Base-by-base conservation (phyloP, 768 basidiomycete species). In the Lenzites betulinus region DNA sequence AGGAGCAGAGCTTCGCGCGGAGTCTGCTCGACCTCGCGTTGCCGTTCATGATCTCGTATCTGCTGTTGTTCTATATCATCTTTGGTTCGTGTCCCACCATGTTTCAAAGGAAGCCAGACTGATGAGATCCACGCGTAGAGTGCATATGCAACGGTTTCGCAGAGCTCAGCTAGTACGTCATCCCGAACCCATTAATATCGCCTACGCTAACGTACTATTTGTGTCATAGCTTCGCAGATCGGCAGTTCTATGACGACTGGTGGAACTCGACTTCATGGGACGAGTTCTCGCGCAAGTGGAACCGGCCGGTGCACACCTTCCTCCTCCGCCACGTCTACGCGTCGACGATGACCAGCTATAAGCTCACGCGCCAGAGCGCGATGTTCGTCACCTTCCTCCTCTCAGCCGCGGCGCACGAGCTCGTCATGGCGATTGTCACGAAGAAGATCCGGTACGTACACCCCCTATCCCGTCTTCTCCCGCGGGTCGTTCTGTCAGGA, bases 241-340 rank as follows among this genome's bases (percentile, higher is more conserved):
- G 96, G 47, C 90, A 93, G 65, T 99, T 98, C 74, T 99, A 98
- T 71, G 92, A 95, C 75, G 96, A 97, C 72, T 98, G 95, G 91
- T 98, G 96, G 96, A 98, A 98, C 74, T 93, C 93, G 7, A 93
- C 90, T 0, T 92, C 93, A 2, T 95, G 91, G 92, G 96, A 98
- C 66, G 93, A 98, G 73, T 98, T 96, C 73, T 92, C 95, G 3
- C 87, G 97, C 44, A 95, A 96, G 77, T 98, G 97, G 96, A 98
- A 98, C 77, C 94, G 92, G 65, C 96, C 96, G 12, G 96, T 98
- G 33, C 89, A 98, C 66, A 81, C 82, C n/a, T 93, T 93, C 82
- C 84, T 99, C 39, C 82, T 98, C 18, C 87, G 93, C 12, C 97
- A 99, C 71, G 95, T 99, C 33, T 99, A 99, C 67, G 89, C 94